Evolutionary conservation across 2,329 filamentous ascomycete species (phyloP).

Genomic region (Clonostachys rosea): DNA sequence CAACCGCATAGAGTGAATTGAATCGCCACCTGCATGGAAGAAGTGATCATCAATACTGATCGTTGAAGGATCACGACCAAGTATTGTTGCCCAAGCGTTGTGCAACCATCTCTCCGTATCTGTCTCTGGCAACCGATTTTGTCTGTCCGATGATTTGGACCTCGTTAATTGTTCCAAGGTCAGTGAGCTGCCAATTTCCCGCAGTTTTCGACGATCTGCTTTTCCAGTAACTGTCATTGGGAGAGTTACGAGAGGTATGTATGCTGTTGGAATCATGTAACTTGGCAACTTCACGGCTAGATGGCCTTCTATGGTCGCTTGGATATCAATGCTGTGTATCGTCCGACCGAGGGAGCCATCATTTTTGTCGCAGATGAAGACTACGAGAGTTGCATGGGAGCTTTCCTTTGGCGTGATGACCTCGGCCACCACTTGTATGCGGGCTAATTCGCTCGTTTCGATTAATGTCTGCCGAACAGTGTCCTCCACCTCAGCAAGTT

Average conservation of each 20-base stretch:
- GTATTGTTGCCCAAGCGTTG: too few relatives aligned
- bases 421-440: neutral
- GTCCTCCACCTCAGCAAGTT: constrained; percentile 71
- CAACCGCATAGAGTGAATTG: constrained; percentile 35
- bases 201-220: neutral
- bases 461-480: constrained; percentile 2
- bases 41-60: constrained; percentile 29
- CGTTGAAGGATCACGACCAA: too few relatives aligned
- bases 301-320: too few relatives aligned
- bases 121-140: too few relatives aligned
- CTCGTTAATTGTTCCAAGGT: too few relatives aligned
- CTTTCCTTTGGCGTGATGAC: neutral
- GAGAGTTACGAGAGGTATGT: neutral
- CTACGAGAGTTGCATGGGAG: too few relatives aligned
- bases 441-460: neutral
- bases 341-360: too few relatives aligned
- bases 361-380: too few relatives aligned
- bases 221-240: constrained; percentile 1
- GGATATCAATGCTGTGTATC: too few relatives aligned
- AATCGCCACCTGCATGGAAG: constrained; percentile 39
- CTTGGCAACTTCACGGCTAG: neutral
- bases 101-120: too few relatives aligned
- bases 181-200: neutral
- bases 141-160: too few relatives aligned
- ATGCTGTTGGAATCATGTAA: constrained; percentile 2